Base-by-base conservation (phyloP, 345 rosid species). In the Nephelium lappaceum region DNA sequence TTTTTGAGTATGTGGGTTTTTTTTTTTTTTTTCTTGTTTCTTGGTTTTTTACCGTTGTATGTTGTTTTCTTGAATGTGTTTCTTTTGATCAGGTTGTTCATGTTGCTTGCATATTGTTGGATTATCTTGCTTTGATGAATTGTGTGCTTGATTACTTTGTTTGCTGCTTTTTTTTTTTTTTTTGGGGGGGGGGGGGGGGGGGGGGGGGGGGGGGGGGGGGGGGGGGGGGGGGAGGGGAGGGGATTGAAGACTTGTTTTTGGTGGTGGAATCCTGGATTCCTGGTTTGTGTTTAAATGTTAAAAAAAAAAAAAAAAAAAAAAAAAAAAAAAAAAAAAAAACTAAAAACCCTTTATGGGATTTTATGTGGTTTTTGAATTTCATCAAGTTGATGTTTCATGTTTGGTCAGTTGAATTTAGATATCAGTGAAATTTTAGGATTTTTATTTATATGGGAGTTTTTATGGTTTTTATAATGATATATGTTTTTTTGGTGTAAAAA, bases 101-200 rank as follows among this genome's bases (percentile, higher is more conserved):
- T 60, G 65, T 64, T 85, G 70, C 49, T 11, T 79, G 80, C 67
- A 55, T 71, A 63, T 69, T 71, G n/a, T n/a, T n/a, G n/a, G n/a
- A n/a, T n/a, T n/a, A n/a, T n/a, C n/a, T n/a, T n/a, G 19, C 21
- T 74, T 76, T 47, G 16, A 11, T 0, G 3, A 23, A 43, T 58
- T 42, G 75, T 31, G 39, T 31, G 57, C 60, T 73, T 36, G 73
- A 61, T 65, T 19, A 76, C 2, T 6, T 45, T 42, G n/a, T 39
- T 47, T 39, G 11, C 71, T 49, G 43, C 27, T 73, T 76, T n/a
- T n/a, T n/a, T n/a, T n/a, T n/a, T n/a, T n/a, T n/a, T n/a, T n/a
- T n/a, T n/a, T n/a, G n/a, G n/a, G n/a, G n/a, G n/a, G n/a, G n/a
- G n/a, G n/a, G n/a, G n/a, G n/a, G n/a, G n/a, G n/a, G n/a, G n/a